A percentile compares a stretch with the other conserved stretches of the same genome.
These are phyloP conservation scores for Colletotrichum paranaense DNA, from an alignment of 2,329 filamentous ascomycete species.

Conservation along the genomic window DNA sequence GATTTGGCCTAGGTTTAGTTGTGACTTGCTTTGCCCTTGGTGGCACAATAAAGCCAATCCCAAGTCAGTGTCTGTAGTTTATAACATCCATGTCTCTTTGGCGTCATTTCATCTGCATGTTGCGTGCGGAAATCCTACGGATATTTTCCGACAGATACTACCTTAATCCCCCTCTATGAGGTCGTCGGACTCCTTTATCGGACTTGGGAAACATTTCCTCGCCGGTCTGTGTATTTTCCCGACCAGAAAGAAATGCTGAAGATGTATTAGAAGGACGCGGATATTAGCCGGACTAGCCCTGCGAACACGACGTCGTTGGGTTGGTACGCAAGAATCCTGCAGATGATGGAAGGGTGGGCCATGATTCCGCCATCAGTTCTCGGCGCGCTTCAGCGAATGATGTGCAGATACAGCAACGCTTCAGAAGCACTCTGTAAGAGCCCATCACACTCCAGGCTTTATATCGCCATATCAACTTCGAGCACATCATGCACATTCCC, in stretches of 20 bases:
- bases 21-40: not conserved
- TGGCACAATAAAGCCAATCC: not conserved
- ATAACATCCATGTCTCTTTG: not conserved
- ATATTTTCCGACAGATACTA: not conserved
- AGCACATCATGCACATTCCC: constrained; percentile 16
- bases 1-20: too few relatives aligned
- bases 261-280: not conserved
- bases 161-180: too few relatives aligned
- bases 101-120: not conserved
- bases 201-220: not conserved
- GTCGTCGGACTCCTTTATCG: constrained; percentile 15
- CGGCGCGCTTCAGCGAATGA: constrained; percentile 13
- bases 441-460: too few relatives aligned
- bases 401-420: not conserved
- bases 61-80: not conserved
- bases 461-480: not conserved
- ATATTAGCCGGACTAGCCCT: not conserved
- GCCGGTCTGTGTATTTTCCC: not conserved
- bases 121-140: constrained; percentile 17
- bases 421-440: not conserved
- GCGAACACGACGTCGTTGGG: not conserved
- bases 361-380: constrained; percentile 21
- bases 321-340: not conserved
- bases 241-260: not conserved
- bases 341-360: constrained; percentile 28